Evolutionary conservation across 257 asterid species (phyloP).

Genomic region (Solanum bulbocastanum): DNA sequence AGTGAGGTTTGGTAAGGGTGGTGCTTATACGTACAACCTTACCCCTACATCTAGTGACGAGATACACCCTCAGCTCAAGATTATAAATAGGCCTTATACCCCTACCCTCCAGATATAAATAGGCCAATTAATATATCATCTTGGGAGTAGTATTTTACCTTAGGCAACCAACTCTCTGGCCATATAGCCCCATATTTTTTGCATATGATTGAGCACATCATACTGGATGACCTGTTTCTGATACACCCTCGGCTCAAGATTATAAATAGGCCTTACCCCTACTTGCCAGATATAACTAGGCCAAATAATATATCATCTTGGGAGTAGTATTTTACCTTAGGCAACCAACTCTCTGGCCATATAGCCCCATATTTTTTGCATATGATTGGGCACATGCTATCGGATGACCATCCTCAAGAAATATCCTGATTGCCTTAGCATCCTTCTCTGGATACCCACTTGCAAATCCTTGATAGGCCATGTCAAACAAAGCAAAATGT

Average conservation of each 20-base stretch:
- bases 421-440: slow-evolving; percentile 84
- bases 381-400: slow-evolving; percentile 97
- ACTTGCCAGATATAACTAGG: background rate
- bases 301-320: background rate
- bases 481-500: slow-evolving; percentile 88
- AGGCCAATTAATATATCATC: background rate
- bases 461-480: slow-evolving; percentile 99
- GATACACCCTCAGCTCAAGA: background rate
- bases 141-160: slow-evolving; percentile 32
- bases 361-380: slow-evolving; percentile 99
- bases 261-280: background rate
- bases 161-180: slow-evolving; percentile 95
- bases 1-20: background rate
- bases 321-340: slow-evolving; percentile 43
- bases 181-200: slow-evolving; percentile 97
- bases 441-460: slow-evolving; percentile 97
- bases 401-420: slow-evolving; percentile 87
- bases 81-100: background rate
- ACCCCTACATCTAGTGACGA: background rate
- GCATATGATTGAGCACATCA: slow-evolving; percentile 97
- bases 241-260: background rate
- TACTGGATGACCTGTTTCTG: slow-evolving; percentile 41
- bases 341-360: slow-evolving; percentile 97
- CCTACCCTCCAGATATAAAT: background rate
- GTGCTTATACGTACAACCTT: background rate